Percentiles rank a stretch among this genome's conserved stretches.
Evolutionary conservation across 495 filamentous ascomycete species (phyloP).

Genomic region (Podospora pseudopauciseta): DNA sequence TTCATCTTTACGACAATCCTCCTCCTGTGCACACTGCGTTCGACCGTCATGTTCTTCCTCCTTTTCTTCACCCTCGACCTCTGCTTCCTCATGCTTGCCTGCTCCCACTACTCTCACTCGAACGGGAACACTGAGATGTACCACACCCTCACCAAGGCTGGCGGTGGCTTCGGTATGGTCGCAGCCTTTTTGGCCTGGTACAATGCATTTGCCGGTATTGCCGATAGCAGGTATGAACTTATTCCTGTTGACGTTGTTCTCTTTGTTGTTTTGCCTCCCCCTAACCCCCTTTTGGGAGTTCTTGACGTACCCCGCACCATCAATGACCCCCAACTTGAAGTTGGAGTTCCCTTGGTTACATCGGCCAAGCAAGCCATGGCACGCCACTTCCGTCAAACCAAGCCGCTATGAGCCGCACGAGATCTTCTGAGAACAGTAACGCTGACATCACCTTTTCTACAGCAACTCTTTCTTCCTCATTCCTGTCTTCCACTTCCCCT

Average conservation of each 20-base stretch:
- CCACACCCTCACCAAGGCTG: constrained; percentile 62
- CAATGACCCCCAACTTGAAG: constrained; percentile 4
- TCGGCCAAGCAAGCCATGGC: constrained; percentile 25
- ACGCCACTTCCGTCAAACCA: constrained; percentile 26
- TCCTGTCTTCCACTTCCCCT: constrained; percentile 94
- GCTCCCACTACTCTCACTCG: constrained; percentile 58
- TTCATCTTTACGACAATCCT: constrained; percentile 96
- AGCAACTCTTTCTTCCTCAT: constrained; percentile 92
- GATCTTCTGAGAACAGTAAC: constrained; percentile 11
- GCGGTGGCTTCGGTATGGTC: constrained; percentile 82
- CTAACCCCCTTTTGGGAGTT: neutral
- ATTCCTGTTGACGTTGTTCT: constrained; percentile 18
- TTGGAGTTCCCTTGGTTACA: constrained; percentile 10
- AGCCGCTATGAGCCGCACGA: constrained; percentile 10
- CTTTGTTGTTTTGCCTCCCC: constrained; percentile 6
- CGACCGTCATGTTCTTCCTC: constrained; percentile 92
- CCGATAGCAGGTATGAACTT: constrained; percentile 69
- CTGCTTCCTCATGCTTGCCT: constrained; percentile 83
- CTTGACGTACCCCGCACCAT: neutral
- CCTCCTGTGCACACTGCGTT: constrained; percentile 83
- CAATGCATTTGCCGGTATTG: constrained; percentile 93
- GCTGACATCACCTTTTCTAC: constrained; percentile 16
- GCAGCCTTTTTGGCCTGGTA: constrained; percentile 95
- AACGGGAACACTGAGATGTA: constrained; percentile 26
- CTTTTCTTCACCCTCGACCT: constrained; percentile 94